Conservation (phyloP, 441 rosid genomes). For the Gossypium trilobum region DNA sequence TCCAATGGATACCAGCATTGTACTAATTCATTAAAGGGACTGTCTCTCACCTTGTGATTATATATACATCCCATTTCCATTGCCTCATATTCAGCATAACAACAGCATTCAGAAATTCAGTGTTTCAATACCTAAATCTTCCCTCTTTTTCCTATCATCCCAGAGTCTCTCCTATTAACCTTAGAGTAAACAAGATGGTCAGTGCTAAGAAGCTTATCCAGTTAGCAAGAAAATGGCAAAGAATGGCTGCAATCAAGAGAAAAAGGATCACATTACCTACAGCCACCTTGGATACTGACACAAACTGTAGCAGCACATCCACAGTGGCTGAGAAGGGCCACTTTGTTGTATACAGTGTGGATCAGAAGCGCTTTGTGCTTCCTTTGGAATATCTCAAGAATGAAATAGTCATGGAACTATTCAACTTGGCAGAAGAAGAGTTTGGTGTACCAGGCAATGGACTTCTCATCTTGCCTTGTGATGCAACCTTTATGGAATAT, state of each 20-base stretch:
- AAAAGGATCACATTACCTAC: conserved; percentile 15
- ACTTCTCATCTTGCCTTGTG: conserved; percentile 35
- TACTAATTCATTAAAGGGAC: no score
- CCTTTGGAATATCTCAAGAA: conserved; percentile 21
- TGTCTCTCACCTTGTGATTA: not conserved
- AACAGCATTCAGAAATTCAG: not conserved
- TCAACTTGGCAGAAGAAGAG: conserved; percentile 19
- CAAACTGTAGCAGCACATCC: not conserved
- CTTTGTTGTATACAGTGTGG: conserved; percentile 24
- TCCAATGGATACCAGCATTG: no score
- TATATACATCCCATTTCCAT: not conserved
- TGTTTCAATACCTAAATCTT: no score
- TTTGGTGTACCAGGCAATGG: conserved; percentile 26
- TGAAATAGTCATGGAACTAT: conserved; percentile 17
- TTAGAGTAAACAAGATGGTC: conserved; percentile 18
- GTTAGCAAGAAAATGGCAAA: conserved; percentile 22
- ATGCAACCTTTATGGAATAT: conserved; percentile 29
- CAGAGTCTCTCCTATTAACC: no score
- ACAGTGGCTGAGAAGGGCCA: conserved; percentile 6
- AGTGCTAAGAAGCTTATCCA: conserved; percentile 20
- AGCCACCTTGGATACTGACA: not conserved
- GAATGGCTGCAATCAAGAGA: not conserved
- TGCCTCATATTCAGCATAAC: conserved; percentile 2
- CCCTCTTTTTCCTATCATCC: no score
- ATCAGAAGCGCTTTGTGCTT: conserved; percentile 20